Evolutionary conservation across 2,329 filamentous ascomycete genomes (phyloP).

Genomic region (Pleomassaria siparia): DNA sequence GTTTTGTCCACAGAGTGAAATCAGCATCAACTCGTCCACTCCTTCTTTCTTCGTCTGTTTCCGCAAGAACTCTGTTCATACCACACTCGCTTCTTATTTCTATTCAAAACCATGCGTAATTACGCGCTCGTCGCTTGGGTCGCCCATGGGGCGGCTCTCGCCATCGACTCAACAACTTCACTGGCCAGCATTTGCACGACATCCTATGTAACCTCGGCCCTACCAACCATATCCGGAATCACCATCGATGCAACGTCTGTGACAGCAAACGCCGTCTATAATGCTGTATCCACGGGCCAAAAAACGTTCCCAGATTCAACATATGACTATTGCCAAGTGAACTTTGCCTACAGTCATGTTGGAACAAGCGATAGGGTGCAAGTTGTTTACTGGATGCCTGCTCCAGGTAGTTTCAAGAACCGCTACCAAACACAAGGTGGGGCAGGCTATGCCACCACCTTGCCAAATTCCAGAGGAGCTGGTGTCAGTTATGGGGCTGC

Average conservation of each 20-base stretch:
- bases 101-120: no score
- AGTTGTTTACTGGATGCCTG: conserved; percentile 47
- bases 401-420: conserved; percentile 48
- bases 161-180: neutral
- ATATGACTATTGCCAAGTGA: conserved; percentile 50
- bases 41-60: no score
- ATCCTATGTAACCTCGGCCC: neutral
- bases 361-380: conserved; percentile 28
- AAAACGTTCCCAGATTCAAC: conserved; percentile 6
- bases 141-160: neutral
- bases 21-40: no score
- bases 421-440: conserved; percentile 52
- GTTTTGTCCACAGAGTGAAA: no score
- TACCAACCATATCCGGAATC: neutral
- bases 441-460: conserved; percentile 47
- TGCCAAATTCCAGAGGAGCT: neutral
- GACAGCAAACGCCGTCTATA: neutral
- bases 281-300: neutral
- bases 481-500: conserved; percentile 53
- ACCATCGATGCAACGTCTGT: neutral
- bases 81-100: no score
- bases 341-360: conserved; percentile 49
- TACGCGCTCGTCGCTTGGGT: no score
- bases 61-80: no score
- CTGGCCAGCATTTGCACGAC: neutral